These are phyloP conservation scores for Cladosporium sp. DNA, from an alignment of 2,329 filamentous ascomycete species.

Conservation along the genomic window DNA sequence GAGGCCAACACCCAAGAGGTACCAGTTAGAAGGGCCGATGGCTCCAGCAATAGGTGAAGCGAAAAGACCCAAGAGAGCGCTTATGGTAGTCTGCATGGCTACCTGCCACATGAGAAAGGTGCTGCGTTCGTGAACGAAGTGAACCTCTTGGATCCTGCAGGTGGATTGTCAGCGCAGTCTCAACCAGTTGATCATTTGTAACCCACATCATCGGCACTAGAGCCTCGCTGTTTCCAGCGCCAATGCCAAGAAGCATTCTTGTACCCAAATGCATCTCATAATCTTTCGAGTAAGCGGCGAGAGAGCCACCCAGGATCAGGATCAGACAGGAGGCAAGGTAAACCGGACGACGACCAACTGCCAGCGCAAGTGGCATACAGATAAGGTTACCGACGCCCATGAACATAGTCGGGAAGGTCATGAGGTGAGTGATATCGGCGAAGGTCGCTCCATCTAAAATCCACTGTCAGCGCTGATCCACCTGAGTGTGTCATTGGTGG, in stretches of 20 bases:
- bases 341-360: slow-evolving; percentile 32
- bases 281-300: slow-evolving; percentile 22
- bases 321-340: slow-evolving; percentile 28
- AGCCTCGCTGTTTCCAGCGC: slow-evolving; percentile 25
- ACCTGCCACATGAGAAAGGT: slow-evolving; percentile 40
- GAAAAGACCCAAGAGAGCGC: slow-evolving; percentile 36
- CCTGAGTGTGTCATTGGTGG: not conserved
- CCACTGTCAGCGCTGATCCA: not conserved
- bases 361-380: slow-evolving; percentile 34
- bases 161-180: not conserved
- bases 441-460: slow-evolving; percentile 32
- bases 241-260: slow-evolving; percentile 29
- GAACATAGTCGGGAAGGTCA: slow-evolving; percentile 32
- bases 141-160: slow-evolving; percentile 33
- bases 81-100: slow-evolving; percentile 38
- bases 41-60: slow-evolving; percentile 41
- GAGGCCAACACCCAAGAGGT: slow-evolving; percentile 38
- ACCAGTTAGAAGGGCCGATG: slow-evolving; percentile 42
- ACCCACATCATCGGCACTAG: slow-evolving; percentile 23
- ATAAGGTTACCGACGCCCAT: slow-evolving; percentile 28
- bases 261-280: slow-evolving; percentile 26
- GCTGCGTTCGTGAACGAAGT: slow-evolving; percentile 44
- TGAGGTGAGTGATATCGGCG: slow-evolving; percentile 36
- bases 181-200: too few relatives aligned
- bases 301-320: slow-evolving; percentile 25